Conservation (phyloP, 768 basidiomycete species). For the Flagelloscypha sp. region DNA sequence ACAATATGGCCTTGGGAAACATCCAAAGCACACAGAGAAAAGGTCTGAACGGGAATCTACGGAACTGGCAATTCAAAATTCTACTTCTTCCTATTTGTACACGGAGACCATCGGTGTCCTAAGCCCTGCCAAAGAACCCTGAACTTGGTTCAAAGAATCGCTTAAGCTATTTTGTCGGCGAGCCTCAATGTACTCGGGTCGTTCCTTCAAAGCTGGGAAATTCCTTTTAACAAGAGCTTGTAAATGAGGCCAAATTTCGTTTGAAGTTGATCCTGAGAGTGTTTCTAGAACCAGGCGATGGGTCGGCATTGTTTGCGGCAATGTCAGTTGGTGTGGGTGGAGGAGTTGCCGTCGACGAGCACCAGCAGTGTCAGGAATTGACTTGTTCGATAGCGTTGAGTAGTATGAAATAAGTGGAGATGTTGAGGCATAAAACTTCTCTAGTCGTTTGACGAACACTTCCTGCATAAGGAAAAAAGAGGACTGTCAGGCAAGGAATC, state of each 20-base stretch:
- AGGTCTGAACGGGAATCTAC: too few species aligned
- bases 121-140: too few species aligned
- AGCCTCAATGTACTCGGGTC: conserved; percentile 29
- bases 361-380: conserved; percentile 11
- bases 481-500: conserved; percentile 5
- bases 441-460: conserved; percentile 66
- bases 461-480: conserved; percentile 38
- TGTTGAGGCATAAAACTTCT: conserved; percentile 72
- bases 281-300: conserved; percentile 46
- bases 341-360: conserved; percentile 24
- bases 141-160: too few species aligned
- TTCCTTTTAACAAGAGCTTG: conserved; percentile 48
- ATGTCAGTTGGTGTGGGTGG: conserved; percentile 45
- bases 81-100: too few species aligned
- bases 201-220: conserved; percentile 54
- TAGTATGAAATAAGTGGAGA: conserved; percentile 77
- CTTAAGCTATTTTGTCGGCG: conserved; percentile 45
- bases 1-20: too few species aligned
- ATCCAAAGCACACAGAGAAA: too few species aligned
- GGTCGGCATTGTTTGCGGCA: conserved; percentile 31
- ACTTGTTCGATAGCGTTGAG: conserved; percentile 24
- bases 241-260: conserved; percentile 86
- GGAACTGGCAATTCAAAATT: too few species aligned
- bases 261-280: conserved; percentile 66
- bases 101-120: too few species aligned